phyloP scores from a whole-genome alignment of 2,329 filamentous ascomycete species.

The Nannizzia gypsea region DNA sequence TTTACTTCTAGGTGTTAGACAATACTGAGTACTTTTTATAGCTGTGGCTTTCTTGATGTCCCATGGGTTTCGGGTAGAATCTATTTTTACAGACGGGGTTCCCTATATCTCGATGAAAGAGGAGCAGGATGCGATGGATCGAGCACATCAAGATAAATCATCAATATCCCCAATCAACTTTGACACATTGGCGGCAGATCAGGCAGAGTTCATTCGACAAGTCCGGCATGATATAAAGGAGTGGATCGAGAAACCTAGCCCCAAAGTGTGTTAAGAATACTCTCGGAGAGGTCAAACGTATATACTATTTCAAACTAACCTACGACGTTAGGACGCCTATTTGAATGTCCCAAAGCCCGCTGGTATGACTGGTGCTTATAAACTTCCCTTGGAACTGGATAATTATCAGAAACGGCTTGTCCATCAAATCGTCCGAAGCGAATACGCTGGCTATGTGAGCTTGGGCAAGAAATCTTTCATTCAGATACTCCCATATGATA shows the following conservation, averaged over 20 bases:
- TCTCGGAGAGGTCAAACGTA: background rate
- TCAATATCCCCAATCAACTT: constrained; percentile 35
- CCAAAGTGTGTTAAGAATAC: constrained; percentile 9
- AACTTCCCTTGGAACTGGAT: constrained; percentile 31
- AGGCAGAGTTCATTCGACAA: constrained; percentile 40
- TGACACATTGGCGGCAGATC: constrained; percentile 41
- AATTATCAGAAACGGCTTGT: constrained; percentile 54
- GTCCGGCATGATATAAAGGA: constrained; percentile 35
- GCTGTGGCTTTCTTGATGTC: constrained; percentile 50
- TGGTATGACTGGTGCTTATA: constrained; percentile 12
- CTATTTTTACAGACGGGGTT: constrained; percentile 46
- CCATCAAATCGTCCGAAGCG: constrained; percentile 53
- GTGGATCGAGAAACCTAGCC: constrained; percentile 32
- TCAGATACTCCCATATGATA: constrained; percentile 30
- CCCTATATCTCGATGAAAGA: constrained; percentile 52
- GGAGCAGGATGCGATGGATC: constrained; percentile 36
- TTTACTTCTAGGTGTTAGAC: constrained; percentile 3
- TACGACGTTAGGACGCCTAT: constrained; percentile 11
- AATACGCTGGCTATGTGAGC: constrained; percentile 39
- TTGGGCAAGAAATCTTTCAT: constrained; percentile 29
- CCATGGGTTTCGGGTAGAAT: constrained; percentile 47
- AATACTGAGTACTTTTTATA: constrained; percentile 14
- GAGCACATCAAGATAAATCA: constrained; percentile 2
- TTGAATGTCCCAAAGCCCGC: constrained; percentile 36
- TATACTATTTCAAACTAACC: background rate